Evolutionary conservation across 805 yeast species (phyloP).

Genomic region (Candida patagonica): DNA sequence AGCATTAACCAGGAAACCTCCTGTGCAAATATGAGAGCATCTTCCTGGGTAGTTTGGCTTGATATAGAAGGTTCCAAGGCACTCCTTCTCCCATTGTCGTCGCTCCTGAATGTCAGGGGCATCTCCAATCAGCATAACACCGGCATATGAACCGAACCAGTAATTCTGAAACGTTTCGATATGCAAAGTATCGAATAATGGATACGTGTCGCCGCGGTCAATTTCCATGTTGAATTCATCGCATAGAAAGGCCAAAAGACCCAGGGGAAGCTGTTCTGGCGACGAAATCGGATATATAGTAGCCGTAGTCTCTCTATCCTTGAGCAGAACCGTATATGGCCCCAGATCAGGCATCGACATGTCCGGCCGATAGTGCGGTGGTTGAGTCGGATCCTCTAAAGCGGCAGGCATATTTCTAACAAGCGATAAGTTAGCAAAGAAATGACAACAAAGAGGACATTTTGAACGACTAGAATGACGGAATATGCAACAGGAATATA

Average conservation of each 20-base stretch:
- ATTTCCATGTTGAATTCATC: conserved; percentile 94
- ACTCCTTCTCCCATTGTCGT: conserved; percentile 85
- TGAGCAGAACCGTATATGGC: conserved; percentile 67
- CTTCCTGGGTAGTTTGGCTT: conserved; percentile 91
- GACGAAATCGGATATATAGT: conserved; percentile 80
- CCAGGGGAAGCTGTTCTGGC: conserved; percentile 62
- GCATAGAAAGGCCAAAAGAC: conserved; percentile 66
- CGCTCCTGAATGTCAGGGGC: conserved; percentile 38
- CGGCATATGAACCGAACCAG: conserved; percentile 86
- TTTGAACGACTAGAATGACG: too few relatives aligned
- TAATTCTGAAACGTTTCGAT: conserved; percentile 68
- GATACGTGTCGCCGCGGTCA: conserved; percentile 77
- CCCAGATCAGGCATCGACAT: conserved; percentile 35
- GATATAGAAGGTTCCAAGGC: conserved; percentile 78
- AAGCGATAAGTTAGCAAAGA: too few relatives aligned
- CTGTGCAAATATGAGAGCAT: conserved; percentile 87
- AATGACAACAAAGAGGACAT: too few relatives aligned
- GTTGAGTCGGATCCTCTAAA: conserved; percentile 41
- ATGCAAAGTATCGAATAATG: conserved; percentile 72
- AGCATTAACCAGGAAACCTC: conserved; percentile 80
- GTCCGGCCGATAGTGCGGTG: conserved; percentile 38
- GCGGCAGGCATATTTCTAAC: conserved; percentile 34
- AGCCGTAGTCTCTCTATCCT: conserved; percentile 87
- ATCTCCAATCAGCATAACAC: conserved; percentile 73
- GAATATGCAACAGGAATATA: too few relatives aligned